Base-by-base conservation (phyloP, 495 filamentous ascomycete species). In the Penicillium tannophilum region DNA sequence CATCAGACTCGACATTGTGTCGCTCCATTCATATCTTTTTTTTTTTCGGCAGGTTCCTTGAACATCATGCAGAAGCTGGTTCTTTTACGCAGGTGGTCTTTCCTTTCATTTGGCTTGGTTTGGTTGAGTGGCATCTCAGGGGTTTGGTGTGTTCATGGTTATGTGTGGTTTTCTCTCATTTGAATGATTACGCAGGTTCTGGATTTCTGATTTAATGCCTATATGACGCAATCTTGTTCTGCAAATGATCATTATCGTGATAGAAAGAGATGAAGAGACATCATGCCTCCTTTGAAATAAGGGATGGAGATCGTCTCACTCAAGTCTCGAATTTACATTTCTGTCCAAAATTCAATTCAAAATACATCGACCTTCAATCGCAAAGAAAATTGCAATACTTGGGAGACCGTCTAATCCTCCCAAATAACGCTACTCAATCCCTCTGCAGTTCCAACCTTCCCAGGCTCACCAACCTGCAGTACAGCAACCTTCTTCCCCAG, bases 391-490 rank as follows among this genome's bases (percentile, higher is more conserved):
- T n/a, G 14, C 39, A 11, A 41, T 17, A 2, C 16, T 41, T 3
- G 16, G 16, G 39, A 36, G 33, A 28, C 5, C 6, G 11, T 62
- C 23, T 73, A 79, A 70, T 90, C 84, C 54, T 79, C 79, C 78
- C 86, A 90, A 56, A 88, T 76, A 17, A 86, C 81, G 65, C 81
- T 80, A 48, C 81, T 88, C 53, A 88, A 55, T 0, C 77, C 76
- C 16, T 68, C 61, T 3, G 70, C 69, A 51, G 76, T 64, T 23
- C 84, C 85, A 11, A 68, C 64, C 39, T 59, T 59, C 0, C 69
- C 73, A 26, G 64, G 57, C 55, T 66, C 63, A 0, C 75, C 74
- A 54, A 79, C 71, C 54, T 70, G 48, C 53, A 78, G 60, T 26
- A 81, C 61, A 41, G 80, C 75, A 8, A 82, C 66, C 55, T 72